These are phyloP conservation scores for Epichloe scottii DNA, from an alignment of 2,329 filamentous ascomycete species.

Conservation along the genomic window DNA sequence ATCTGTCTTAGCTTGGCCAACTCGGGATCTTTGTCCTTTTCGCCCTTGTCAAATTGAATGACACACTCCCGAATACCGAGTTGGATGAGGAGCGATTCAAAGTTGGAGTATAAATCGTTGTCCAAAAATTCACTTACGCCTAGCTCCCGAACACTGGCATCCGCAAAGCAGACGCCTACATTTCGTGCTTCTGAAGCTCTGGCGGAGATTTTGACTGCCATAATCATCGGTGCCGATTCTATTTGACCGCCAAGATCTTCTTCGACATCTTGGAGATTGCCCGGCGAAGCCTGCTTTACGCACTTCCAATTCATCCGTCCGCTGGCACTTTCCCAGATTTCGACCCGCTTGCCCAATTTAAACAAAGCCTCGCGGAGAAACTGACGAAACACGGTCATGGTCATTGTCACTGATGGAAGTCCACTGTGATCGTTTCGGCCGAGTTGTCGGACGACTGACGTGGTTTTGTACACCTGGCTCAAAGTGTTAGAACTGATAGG, in stretches of 20 bases:
- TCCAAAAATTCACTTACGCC: conserved; percentile 98
- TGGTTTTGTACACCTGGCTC: conserved; percentile 82
- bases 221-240: conserved; percentile 83
- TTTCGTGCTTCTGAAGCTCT: conserved; percentile 73
- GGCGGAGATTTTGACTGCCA: conserved; percentile 87
- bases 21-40: conserved; percentile 82
- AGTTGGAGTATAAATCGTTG: conserved; percentile 96
- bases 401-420: conserved; percentile 89
- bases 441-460: conserved; percentile 82
- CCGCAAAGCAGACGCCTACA: conserved; percentile 93
- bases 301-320: conserved; percentile 87
- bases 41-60: conserved; percentile 62
- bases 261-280: conserved; percentile 93
- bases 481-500: background rate
- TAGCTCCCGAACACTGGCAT: conserved; percentile 88
- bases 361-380: conserved; percentile 92
- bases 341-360: conserved; percentile 76
- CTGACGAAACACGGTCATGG: conserved; percentile 85
- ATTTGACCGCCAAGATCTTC: conserved; percentile 82
- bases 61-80: conserved; percentile 90
- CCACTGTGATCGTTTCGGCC: conserved; percentile 74
- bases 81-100: conserved; percentile 91
- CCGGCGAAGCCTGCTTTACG: conserved; percentile 82
- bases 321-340: conserved; percentile 70
- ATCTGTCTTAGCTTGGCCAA: conserved; percentile 77